Evolutionary conservation across 2,329 filamentous ascomycete species (phyloP).

Genomic region (Pezicula carpinea): DNA sequence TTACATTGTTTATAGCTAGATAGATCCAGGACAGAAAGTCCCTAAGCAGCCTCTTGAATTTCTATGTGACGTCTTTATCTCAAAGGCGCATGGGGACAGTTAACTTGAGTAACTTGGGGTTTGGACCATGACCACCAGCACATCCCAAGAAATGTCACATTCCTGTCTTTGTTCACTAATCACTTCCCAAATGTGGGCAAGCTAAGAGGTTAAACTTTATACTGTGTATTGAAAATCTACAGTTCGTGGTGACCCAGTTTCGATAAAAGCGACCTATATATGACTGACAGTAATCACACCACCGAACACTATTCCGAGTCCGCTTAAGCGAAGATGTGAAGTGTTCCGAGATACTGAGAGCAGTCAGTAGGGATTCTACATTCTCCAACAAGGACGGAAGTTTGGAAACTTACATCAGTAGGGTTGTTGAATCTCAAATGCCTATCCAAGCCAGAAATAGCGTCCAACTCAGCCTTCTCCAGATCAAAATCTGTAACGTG

Average conservation of each 20-base stretch:
- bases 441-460: slow-evolving; percentile 61
- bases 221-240: not conserved
- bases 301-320: not conserved
- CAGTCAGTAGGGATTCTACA: not conserved
- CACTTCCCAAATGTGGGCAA: too few relatives aligned
- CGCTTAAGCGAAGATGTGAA: slow-evolving; percentile 47
- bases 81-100: too few relatives aligned
- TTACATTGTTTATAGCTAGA: too few relatives aligned
- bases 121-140: too few relatives aligned
- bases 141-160: too few relatives aligned
- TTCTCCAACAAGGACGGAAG: not conserved
- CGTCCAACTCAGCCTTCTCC: slow-evolving; percentile 58
- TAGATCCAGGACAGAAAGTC: too few relatives aligned
- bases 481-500: slow-evolving; percentile 63
- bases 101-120: too few relatives aligned
- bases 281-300: not conserved
- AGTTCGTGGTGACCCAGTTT: not conserved
- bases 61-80: too few relatives aligned
- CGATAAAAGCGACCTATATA: not conserved
- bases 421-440: slow-evolving; percentile 75
- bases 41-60: too few relatives aligned
- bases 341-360: slow-evolving; percentile 40
- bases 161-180: too few relatives aligned
- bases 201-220: too few relatives aligned
- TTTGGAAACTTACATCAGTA: slow-evolving; percentile 50